These are phyloP conservation scores for Botrytis fabae DNA, from an alignment of 2,329 filamentous ascomycete genomes.

Conservation along the genomic window DNA sequence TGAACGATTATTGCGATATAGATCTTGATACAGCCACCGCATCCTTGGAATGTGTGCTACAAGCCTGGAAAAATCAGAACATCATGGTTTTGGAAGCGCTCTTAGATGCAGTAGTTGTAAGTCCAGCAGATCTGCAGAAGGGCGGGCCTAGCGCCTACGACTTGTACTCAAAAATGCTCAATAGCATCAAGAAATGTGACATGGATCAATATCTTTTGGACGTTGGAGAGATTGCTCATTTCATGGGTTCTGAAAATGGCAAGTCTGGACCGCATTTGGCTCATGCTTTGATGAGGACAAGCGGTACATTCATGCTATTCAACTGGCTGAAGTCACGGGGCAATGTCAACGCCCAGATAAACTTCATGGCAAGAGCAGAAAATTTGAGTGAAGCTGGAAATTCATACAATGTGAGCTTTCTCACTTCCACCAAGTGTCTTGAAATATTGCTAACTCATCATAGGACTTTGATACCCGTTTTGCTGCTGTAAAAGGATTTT, in stretches of 20 bases:
- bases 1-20: conserved; percentile 4
- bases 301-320: conserved; percentile 41
- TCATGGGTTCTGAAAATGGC: conserved; percentile 3
- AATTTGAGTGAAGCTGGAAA: conserved; percentile 52
- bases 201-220: conserved; percentile 15
- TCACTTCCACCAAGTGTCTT: conserved; percentile 6
- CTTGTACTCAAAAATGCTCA: conserved; percentile 8
- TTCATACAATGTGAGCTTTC: conserved; percentile 49
- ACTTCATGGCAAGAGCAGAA: conserved; percentile 48
- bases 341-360: conserved; percentile 25
- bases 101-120: conserved; percentile 2
- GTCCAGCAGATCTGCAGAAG: neutral
- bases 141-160: neutral
- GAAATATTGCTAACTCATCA: conserved; percentile 15
- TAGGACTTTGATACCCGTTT: conserved; percentile 66
- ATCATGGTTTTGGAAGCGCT: neutral
- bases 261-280: conserved; percentile 43
- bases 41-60: conserved; percentile 26
- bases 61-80: conserved; percentile 22
- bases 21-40: conserved; percentile 24
- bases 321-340: conserved; percentile 11
- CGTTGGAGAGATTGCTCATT: conserved; percentile 11
- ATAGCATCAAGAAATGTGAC: conserved; percentile 14
- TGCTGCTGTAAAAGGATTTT: conserved; percentile 59
- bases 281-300: conserved; percentile 51